A percentile compares a stretch with the other conserved stretches of the same genome.
phyloP scores from a whole-genome alignment of 2,329 filamentous ascomycete genomes.

The Colletotrichum cordylinicola region DNA sequence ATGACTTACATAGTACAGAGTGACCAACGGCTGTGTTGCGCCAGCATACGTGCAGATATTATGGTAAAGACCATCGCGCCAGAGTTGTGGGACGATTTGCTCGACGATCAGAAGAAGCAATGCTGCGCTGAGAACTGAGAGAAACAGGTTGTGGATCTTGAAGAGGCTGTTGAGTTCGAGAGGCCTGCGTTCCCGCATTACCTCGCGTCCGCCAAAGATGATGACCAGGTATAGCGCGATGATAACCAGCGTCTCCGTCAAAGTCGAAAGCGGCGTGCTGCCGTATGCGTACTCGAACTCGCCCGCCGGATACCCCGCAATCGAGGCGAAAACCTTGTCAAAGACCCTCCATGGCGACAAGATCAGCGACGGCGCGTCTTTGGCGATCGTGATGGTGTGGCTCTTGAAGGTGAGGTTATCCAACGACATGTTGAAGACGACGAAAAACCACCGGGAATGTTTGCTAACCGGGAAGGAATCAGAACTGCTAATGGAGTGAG shows the following conservation, averaged over 20 bases:
- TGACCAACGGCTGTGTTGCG: constrained; percentile 83
- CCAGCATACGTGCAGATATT: constrained; percentile 77
- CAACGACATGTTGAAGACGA: not conserved
- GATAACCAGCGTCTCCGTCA: constrained; percentile 73
- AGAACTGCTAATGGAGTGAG: not conserved
- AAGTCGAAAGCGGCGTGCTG: constrained; percentile 80
- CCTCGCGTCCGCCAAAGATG: constrained; percentile 82
- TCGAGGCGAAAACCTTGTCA: constrained; percentile 72
- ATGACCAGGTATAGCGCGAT: constrained; percentile 81
- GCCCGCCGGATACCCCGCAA: constrained; percentile 77
- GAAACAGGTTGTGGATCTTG: constrained; percentile 87
- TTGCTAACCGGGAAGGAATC: not conserved
- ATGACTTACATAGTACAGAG: constrained; percentile 81
- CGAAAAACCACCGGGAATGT: not conserved
- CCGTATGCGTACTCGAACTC: constrained; percentile 78
- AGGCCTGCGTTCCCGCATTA: constrained; percentile 79
- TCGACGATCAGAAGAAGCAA: constrained; percentile 80
- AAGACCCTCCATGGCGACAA: constrained; percentile 77
- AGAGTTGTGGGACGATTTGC: constrained; percentile 78
- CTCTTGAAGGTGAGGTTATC: constrained; percentile 8
- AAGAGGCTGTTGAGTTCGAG: constrained; percentile 81
- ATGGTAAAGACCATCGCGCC: constrained; percentile 77
- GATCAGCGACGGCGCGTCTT: constrained; percentile 48
- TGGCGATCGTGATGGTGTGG: constrained; percentile 63
- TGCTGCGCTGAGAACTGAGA: constrained; percentile 76